Evolutionary conservation across 164 flowering plant species (phyloP).

Genomic region (Piper betle): DNA sequence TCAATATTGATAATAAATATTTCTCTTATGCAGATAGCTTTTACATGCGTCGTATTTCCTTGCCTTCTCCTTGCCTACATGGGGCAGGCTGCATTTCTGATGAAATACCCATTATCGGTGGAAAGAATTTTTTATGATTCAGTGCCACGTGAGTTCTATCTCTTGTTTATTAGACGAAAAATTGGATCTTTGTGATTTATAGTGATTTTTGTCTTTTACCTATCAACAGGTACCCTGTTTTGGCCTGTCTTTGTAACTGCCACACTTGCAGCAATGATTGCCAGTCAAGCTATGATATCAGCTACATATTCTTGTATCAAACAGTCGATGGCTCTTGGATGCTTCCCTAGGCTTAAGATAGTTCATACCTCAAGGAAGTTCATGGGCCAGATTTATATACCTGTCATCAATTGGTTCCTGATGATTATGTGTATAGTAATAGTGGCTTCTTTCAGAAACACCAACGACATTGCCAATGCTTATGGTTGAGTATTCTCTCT

Average conservation of each 20-base stretch:
- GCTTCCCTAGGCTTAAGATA: conserved; percentile 94
- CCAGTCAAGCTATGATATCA: conserved; percentile 99
- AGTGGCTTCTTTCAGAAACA: conserved; percentile 69
- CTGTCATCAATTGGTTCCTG: conserved; percentile 90
- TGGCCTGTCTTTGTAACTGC: conserved; percentile 95
- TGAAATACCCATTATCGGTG: conserved; percentile 47
- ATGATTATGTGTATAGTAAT: conserved; percentile 91
- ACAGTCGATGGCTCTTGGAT: conserved; percentile 95
- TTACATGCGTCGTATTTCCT: conserved; percentile 83
- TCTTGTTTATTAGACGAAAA: not conserved
- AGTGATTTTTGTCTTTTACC: not conserved
- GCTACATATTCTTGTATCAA: conserved; percentile 93
- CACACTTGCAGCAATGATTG: conserved; percentile 93
- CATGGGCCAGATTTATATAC: conserved; percentile 98
- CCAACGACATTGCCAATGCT: conserved; percentile 89
- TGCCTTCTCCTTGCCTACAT: conserved; percentile 93
- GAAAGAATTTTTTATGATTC: conserved; percentile 73
- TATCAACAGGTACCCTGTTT: conserved; percentile 50
- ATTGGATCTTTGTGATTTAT: not conserved
- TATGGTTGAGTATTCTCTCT: conserved; percentile 46
- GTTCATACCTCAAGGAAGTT: conserved; percentile 74
- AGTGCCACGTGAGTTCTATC: conserved; percentile 52
- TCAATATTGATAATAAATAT: not conserved
- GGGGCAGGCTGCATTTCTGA: conserved; percentile 93
- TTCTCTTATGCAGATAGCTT: conserved; percentile 57